phyloP scores from a whole-genome alignment of 805 yeast species.

The Saturnispora diversa region DNA sequence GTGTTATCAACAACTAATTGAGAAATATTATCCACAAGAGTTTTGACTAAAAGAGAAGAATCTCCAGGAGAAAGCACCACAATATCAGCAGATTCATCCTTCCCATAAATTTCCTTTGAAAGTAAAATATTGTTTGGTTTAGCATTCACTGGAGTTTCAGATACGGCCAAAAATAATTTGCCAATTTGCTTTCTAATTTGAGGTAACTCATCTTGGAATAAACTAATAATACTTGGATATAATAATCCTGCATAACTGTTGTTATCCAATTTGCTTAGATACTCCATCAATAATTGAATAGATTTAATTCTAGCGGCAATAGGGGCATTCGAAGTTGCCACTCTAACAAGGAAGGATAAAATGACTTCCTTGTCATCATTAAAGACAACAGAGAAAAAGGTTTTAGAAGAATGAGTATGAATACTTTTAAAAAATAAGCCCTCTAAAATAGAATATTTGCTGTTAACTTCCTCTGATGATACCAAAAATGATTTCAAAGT shows the following conservation, averaged over 20 bases:
- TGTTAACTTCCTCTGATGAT: conserved; percentile 24
- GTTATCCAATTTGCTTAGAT: conserved; percentile 30
- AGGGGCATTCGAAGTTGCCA: conserved; percentile 53
- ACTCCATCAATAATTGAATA: conserved; percentile 34
- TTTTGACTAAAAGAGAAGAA: conserved; percentile 37
- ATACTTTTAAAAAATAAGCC: conserved; percentile 40
- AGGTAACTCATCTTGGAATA: conserved; percentile 43
- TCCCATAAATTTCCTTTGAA: conserved; percentile 52
- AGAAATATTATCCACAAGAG: conserved; percentile 31
- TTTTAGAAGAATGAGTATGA: conserved; percentile 12
- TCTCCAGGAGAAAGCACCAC: conserved; percentile 62
- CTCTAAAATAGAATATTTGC: conserved; percentile 36
- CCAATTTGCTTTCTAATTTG: conserved; percentile 41
- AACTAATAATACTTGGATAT: conserved; percentile 50
- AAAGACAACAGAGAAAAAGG: conserved; percentile 20
- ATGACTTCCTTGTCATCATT: conserved; percentile 21
- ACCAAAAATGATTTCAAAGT: conserved; percentile 33
- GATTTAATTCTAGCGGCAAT: conserved; percentile 45
- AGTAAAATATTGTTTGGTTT: conserved; percentile 37
- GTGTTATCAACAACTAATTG: conserved; percentile 44
- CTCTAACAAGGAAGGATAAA: conserved; percentile 52
- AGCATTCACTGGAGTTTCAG: conserved; percentile 18
- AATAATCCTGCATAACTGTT: conserved; percentile 39
- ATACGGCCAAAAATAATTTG: conserved; percentile 32
- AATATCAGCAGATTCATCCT: conserved; percentile 34